phyloP scores from a whole-genome alignment of 345 rosid genomes.

The Stellera chamaejasme region DNA sequence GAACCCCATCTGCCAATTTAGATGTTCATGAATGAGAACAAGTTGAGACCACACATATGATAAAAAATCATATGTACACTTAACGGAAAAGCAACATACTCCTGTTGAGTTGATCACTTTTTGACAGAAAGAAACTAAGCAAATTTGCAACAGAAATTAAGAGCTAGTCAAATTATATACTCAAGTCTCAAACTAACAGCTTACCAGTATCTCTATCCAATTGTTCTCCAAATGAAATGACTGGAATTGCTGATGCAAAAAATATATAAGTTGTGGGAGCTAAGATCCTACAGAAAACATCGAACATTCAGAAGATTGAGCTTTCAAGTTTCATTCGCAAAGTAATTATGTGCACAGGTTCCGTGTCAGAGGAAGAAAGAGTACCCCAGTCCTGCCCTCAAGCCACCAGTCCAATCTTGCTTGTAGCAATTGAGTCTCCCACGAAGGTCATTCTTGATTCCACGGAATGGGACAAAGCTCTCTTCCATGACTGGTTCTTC shows the following conservation, averaged over 20 bases:
- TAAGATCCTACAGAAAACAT: conserved; percentile 49
- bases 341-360: neutral
- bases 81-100: neutral
- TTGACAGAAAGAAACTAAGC: neutral
- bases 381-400: conserved; percentile 79
- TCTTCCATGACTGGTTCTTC: conserved; percentile 52
- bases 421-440: conserved; percentile 81
- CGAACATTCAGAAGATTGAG: conserved; percentile 2
- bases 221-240: conserved; percentile 89
- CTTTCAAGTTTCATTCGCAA: neutral
- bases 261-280: conserved; percentile 96
- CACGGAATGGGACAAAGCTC: conserved; percentile 78
- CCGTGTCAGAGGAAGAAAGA: conserved; percentile 1
- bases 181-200: neutral
- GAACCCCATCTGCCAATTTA: conserved; percentile 52
- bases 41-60: neutral
- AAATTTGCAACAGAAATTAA: neutral
- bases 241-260: conserved; percentile 95
- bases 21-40: neutral
- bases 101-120: neutral
- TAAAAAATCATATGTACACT: too few relatives aligned
- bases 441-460: conserved; percentile 71
- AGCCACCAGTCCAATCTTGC: conserved; percentile 87
- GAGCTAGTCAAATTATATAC: neutral
- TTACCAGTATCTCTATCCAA: conserved; percentile 84